phyloP scores from a whole-genome alignment of 331 rosid species.

The Rosa hybrid region DNA sequence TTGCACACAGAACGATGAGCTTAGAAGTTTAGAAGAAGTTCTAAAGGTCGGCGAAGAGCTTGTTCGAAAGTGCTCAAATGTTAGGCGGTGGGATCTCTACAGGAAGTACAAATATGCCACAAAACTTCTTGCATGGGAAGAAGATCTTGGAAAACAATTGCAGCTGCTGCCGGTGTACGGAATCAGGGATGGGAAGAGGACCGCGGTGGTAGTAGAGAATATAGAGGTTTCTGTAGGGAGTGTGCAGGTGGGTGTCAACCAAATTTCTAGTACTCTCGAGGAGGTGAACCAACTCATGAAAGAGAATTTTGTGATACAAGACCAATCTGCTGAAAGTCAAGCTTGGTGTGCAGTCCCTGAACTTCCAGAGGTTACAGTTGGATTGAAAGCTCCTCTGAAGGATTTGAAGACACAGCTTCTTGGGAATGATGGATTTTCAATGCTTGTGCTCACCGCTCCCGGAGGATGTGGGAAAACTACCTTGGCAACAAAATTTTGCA shows the following conservation, averaged over 20 bases:
- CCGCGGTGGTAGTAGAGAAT: not conserved
- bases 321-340: not conserved
- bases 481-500: constrained; percentile 19
- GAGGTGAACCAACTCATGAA: not conserved
- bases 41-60: not conserved
- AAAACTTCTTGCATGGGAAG: not conserved
- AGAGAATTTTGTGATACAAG: not conserved
- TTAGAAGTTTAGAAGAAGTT: not conserved
- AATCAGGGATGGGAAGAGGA: not conserved
- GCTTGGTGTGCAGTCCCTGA: constrained; percentile 2
- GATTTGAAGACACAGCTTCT: constrained; percentile 37
- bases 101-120: not conserved
- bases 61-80: not conserved
- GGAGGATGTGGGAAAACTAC: constrained; percentile 63
- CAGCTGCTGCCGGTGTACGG: not conserved
- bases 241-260: not conserved
- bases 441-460: constrained; percentile 52
- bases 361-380: not conserved
- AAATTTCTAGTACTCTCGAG: not conserved
- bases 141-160: not conserved
- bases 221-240: not conserved
- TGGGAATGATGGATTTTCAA: constrained; percentile 7
- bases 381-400: not conserved
- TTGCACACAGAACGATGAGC: not conserved
- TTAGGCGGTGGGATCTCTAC: not conserved